A percentile compares a stretch with the other conserved stretches of the same genome.
phyloP scores from a whole-genome alignment of 176 grass and related monocot genomes.

The Melocanna baccifera region DNA sequence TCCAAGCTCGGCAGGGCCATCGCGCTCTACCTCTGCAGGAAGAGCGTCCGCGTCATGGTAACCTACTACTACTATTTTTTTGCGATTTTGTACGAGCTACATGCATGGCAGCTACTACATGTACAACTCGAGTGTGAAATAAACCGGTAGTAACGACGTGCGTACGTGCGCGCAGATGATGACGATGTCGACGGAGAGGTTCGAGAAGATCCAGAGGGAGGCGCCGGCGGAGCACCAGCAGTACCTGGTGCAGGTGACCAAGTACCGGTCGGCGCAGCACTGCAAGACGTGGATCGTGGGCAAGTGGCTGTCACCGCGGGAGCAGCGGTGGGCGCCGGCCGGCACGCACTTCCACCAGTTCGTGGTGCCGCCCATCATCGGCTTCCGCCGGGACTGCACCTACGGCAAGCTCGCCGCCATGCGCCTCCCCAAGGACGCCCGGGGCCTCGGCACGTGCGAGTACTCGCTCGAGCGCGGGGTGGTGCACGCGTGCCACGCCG shows the following conservation, averaged over 20 bases:
- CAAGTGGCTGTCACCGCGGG: constrained; percentile 73
- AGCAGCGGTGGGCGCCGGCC: constrained; percentile 74
- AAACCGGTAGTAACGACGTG: not conserved
- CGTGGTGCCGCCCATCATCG: constrained; percentile 80
- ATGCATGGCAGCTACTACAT: no score
- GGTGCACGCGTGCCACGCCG: constrained; percentile 89
- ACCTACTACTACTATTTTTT: not conserved
- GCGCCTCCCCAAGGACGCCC: constrained; percentile 65
- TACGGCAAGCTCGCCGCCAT: constrained; percentile 92
- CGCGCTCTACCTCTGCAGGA: constrained; percentile 72
- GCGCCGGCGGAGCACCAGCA: constrained; percentile 41
- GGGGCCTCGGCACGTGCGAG: constrained; percentile 69
- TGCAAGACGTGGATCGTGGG: constrained; percentile 88
- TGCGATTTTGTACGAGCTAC: no score
- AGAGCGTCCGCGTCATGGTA: constrained; percentile 76
- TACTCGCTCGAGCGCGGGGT: constrained; percentile 75
- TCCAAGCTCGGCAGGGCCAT: constrained; percentile 91
- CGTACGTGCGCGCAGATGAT: constrained; percentile 37
- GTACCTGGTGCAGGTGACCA: constrained; percentile 75
- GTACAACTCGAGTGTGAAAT: not conserved
- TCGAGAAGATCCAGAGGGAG: constrained; percentile 58
- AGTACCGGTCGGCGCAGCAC: constrained; percentile 51
- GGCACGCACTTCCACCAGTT: constrained; percentile 99
- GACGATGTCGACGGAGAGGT: constrained; percentile 57
- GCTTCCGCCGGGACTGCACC: constrained; percentile 87